Evolutionary conservation across 2,329 filamentous ascomycete genomes (phyloP).

Genomic region (Alternaria solani): DNA sequence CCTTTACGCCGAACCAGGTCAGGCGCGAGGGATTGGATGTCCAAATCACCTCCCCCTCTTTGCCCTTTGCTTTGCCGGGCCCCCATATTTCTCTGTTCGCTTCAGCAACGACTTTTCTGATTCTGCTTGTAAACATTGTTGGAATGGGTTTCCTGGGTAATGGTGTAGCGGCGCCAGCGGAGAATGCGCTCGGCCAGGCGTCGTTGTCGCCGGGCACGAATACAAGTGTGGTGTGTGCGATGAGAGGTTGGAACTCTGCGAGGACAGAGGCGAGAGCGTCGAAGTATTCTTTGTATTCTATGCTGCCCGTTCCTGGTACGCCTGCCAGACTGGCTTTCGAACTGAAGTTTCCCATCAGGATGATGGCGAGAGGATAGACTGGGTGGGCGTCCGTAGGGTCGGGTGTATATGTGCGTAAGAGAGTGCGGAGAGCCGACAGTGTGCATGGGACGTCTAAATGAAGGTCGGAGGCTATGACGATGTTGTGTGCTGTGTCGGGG

Average conservation of each 20-base stretch:
- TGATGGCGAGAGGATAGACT: conserved; percentile 76
- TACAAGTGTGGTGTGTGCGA: conserved; percentile 82
- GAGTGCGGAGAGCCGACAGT: conserved; percentile 79
- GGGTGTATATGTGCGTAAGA: conserved; percentile 75
- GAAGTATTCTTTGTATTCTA: conserved; percentile 97
- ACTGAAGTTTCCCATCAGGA: conserved; percentile 86
- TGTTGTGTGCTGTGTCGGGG: conserved; percentile 53
- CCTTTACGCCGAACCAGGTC: conserved; percentile 83
- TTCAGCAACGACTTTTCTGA: conserved; percentile 79
- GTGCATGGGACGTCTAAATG: conserved; percentile 86
- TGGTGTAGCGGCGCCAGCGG: conserved; percentile 74
- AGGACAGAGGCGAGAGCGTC: conserved; percentile 84
- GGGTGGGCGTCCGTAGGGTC: conserved; percentile 61
- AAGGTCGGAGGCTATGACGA: conserved; percentile 85
- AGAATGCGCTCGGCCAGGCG: conserved; percentile 91
- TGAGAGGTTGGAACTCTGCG: conserved; percentile 80
- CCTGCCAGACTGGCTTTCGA: conserved; percentile 67
- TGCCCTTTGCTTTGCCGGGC: conserved; percentile 52
- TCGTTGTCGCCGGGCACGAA: conserved; percentile 98
- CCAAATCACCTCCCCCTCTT: conserved; percentile 80
- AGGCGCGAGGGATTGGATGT: conserved; percentile 86
- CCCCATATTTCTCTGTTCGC: conserved; percentile 75
- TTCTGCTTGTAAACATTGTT: conserved; percentile 86
- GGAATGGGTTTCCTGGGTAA: conserved; percentile 78
- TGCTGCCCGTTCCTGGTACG: conserved; percentile 76